Evolutionary conservation across 139 green algal genomes (phyloP).

Genomic region (Deuterostichococcus epilithicus): DNA sequence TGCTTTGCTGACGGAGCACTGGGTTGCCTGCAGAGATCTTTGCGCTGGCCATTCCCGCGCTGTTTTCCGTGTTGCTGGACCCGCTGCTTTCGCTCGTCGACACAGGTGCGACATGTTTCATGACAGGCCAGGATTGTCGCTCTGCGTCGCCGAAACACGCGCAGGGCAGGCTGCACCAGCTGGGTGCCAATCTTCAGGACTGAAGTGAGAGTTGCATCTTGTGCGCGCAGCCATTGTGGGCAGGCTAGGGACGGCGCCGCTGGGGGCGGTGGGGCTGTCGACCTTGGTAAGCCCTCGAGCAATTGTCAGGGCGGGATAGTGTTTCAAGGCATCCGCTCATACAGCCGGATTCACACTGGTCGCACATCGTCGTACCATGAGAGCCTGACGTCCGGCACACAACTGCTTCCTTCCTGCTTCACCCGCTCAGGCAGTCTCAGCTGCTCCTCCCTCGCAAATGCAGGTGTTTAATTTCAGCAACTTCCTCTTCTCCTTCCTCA

Average conservation of each 20-base stretch:
- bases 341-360: too few species aligned
- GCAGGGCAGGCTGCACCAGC: background rate
- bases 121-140: background rate
- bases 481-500: conserved; percentile 21
- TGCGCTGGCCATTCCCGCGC: conserved; percentile 17
- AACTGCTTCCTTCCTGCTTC: too few species aligned
- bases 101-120: conserved; percentile 8
- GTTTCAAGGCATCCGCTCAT: too few species aligned
- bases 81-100: conserved; percentile 10
- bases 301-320: too few species aligned
- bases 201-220: background rate
- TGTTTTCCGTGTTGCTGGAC: conserved; percentile 17
- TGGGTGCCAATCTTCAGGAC: background rate
- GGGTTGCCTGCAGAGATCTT: conserved; percentile 8
- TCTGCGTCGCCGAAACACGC: conserved; percentile 1
- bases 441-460: too few species aligned
- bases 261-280: conserved; percentile 21
- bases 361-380: too few species aligned
- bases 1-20: too few species aligned
- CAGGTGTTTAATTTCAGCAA: background rate
- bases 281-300: too few species aligned
- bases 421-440: too few species aligned
- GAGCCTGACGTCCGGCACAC: too few species aligned
- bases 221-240: conserved; percentile 15
- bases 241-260: conserved; percentile 10